Evolutionary conservation across 805 yeast genomes (phyloP), one percentile per base, ranked within the genome.

Genomic region (Ogataea populi-albae): DNA sequence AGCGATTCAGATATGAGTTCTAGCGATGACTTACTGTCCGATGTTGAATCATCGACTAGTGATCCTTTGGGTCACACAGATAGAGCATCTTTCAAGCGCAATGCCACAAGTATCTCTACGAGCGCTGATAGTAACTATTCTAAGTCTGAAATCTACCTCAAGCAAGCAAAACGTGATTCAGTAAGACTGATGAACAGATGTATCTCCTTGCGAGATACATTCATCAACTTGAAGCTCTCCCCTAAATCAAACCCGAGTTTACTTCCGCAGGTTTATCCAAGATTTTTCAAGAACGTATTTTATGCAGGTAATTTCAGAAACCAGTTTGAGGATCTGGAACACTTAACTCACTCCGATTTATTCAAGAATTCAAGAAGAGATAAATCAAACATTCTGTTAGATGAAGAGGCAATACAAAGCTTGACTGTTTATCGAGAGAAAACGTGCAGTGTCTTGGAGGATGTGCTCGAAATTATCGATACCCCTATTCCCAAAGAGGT

Each of bases 301-400:
- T 79, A 79, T 47, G 91, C 88, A 12, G 91, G 89, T n/a, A 79
- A 80, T 41, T 83, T 88, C 81, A 72, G 75, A 31, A 82, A 81
- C 49, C 86, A 85, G 17, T 80, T 81, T 46, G 73, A 76, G 45
- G 49, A 37, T 36, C 28, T 38, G n/a, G 47, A 37, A 3, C 42
- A 12, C 26, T 3, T 17, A 6, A 23, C 43, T 23, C 66, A 62
- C 32, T 51, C 58, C 6, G 62, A 62, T 16, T 56, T 65, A 23
- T 68, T 47, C 24, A 44, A 47, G 8, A 47, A 49, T 27, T 42
- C 46, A 8, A 39, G 37, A 10, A 30, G 32, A 10, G 30, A 36
- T 5, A 43, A 38, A 15, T 26, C 67, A 25, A 74, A 73, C 42
- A 54, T 69, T 1, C 57, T 75, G n/a, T 61, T 80, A 33, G 80